Base-by-base conservation (phyloP, 192 early-diverging fungal genomes). In the Lobosporangium transversale region DNA sequence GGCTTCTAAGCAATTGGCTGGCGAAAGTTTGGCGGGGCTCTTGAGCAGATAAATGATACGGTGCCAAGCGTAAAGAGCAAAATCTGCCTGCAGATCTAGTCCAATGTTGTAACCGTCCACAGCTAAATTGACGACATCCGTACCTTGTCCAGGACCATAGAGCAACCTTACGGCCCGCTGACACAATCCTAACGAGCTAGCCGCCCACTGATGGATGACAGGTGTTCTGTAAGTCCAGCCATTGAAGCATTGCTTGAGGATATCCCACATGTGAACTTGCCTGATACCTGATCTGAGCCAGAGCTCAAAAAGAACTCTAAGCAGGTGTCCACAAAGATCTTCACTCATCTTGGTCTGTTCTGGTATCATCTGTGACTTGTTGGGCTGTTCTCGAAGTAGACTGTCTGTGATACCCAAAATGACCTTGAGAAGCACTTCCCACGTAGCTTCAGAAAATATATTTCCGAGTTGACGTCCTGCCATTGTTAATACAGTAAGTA, bases 371-470 rank as follows among this genome's bases (percentile, higher is more conserved):
- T 63, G 49, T 23, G 71, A 53, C 30, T 47, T 78, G 23, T 45
- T 58, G 31, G 71, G 58, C 7, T 87, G 89, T 64, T 89, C 87
- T 6, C 82, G 63, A 43, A 95, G 71, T 53, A 95, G 68, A 43
- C 84, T 86, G 55, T 95, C 94, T 0, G 89, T 81, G 32, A 92
- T 84, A 15, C 93, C 94, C 4, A 95, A 62, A 23, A 95, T 65
- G 15, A 95, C 90, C 62, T 94, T 94, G 20, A 95, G 73, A 11
- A 95, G 68, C 3, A 93, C 87, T 21, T 84, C 82, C 94, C 94
- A 95, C 0, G 93, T 95, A 35, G 91, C 90, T 57, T 86, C 78
- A 1, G 88, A 87, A 47, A 94, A 88, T 40, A 63, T 59, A n/a
- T 66, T 50, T 1, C 86, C 86, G 14, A 91, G 68, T 9, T 86